Percentiles rank a stretch among this genome's conserved stretches.
These are phyloP conservation scores for Fragaria vesca DNA, from an alignment of 306 rosid species.

Conservation along the genomic window DNA sequence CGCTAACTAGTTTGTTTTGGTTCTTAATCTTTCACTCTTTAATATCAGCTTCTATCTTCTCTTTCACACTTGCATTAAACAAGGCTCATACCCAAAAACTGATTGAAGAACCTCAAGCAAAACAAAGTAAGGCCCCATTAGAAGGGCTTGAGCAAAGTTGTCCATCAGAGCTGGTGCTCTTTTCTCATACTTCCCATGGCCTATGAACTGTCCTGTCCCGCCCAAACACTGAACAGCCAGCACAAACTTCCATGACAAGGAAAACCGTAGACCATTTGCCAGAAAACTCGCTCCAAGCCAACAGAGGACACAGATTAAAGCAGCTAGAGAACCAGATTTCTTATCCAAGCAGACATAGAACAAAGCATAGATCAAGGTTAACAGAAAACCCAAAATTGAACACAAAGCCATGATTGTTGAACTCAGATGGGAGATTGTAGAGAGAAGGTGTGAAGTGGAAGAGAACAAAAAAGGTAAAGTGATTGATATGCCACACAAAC, in stretches of 20 bases:
- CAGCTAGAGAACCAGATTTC: conserved; percentile 72
- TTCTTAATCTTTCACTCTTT: conserved; percentile 57
- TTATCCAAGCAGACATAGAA: conserved; percentile 52
- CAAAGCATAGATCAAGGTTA: conserved; percentile 38
- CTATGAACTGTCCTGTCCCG: conserved; percentile 73
- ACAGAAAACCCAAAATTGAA: conserved; percentile 62
- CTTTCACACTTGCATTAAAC: conserved; percentile 49
- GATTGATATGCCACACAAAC: conserved; percentile 61
- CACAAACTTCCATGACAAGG: conserved; percentile 63
- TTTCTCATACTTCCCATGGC: conserved; percentile 85
- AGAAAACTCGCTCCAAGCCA: conserved; percentile 56
- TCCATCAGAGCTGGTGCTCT: conserved; percentile 79
- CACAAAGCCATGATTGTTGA: conserved; percentile 24
- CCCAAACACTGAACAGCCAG: conserved; percentile 64
- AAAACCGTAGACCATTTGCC: conserved; percentile 45
- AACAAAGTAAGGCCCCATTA: conserved; percentile 75
- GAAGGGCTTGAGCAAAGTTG: conserved; percentile 70
- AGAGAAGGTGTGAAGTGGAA: conserved; percentile 61
- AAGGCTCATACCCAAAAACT: conserved; percentile 68
- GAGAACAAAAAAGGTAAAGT: conserved; percentile 39
- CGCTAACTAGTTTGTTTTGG: conserved; percentile 25
- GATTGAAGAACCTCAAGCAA: conserved; percentile 64
- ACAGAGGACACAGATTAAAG: conserved; percentile 48
- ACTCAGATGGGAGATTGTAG: conserved; percentile 32
- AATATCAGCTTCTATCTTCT: conserved; percentile 48